Evolutionary conservation across 2,329 filamentous ascomycete genomes (phyloP), one percentile per base, ranked within the genome.

Genomic region (Neospermospora avenae): DNA sequence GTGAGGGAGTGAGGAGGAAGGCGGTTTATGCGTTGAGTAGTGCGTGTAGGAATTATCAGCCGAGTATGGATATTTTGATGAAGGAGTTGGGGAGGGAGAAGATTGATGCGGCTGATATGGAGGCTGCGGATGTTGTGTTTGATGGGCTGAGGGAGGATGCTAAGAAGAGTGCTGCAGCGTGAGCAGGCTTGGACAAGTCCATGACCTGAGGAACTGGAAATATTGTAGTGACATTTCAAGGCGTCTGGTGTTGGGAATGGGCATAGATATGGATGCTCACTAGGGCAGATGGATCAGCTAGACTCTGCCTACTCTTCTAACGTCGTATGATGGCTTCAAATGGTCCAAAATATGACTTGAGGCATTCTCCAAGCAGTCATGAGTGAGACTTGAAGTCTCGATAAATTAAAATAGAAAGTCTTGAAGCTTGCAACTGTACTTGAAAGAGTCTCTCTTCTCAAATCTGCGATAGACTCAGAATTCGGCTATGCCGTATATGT

Each of bases 11-110:
- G 54, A 83, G 93, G 67, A 87, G 90, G 74, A 99, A 97, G 81
- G 91, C 93, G 14, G 80, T 96, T 31, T 93, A 92, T 70, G 95
- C 93, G 13, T 81, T 99, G 51, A 96, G 91, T 72, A 93, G 88
- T 14, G 89, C 86, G 4, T 84, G 91, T 57, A 83, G 95, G 73
- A 99, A 99, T 75, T 96, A 91, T 74, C 93, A 96, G 77, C 89
- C 91, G 1, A 87, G 87, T 25, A 81, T 93, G 76, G 87, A 91
- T 73, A 78, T 81, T 24, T 78, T 92, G 63, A 84, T 86, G 1
- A 79, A 81, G 37, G 83, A 88, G 69, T 76, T 89, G 70, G 75
- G 74, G 20, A 46, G 46, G 34, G 78, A 74, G 18, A 86, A 85
- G 67, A 77, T 93, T n/a, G 89, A 96, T 71, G 91, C 93, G 0